Percentiles rank a stretch among this genome's conserved stretches.
phyloP scores from a whole-genome alignment of 306 rosid species.

The Vigna mungo region DNA sequence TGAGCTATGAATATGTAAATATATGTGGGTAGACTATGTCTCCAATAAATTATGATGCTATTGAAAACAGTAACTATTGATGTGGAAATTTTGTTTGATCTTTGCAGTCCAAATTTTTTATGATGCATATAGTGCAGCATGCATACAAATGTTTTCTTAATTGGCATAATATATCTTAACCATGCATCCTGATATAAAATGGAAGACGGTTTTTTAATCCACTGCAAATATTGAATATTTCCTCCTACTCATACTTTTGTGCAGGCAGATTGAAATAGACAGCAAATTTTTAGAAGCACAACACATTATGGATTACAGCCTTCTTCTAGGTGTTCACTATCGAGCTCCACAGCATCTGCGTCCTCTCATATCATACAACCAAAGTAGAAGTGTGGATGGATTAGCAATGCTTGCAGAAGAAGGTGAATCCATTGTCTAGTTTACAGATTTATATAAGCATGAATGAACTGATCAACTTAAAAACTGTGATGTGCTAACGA shows the following conservation, averaged over 20 bases:
- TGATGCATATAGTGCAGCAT: background rate
- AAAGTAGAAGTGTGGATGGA: constrained; percentile 61
- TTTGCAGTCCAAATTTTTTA: background rate
- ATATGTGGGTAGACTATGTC: too few relatives aligned
- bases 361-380: constrained; percentile 52
- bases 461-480: constrained; percentile 8
- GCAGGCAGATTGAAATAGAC: constrained; percentile 86
- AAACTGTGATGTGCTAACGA: constrained; percentile 18
- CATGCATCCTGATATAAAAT: background rate
- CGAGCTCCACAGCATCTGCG: constrained; percentile 85
- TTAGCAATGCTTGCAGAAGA: constrained; percentile 85
- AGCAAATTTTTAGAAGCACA: constrained; percentile 88
- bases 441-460: constrained; percentile 1
- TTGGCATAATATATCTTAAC: constrained; percentile 14
- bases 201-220: background rate
- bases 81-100: background rate
- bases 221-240: constrained; percentile 16
- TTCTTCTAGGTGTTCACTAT: constrained; percentile 87
- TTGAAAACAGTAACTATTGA: background rate
- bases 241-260: constrained; percentile 27
- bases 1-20: background rate
- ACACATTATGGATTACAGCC: constrained; percentile 93
- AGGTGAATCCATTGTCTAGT: constrained; percentile 48
- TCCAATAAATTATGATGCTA: too few relatives aligned
- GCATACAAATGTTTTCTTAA: constrained; percentile 16